Evolutionary conservation across 2,329 filamentous ascomycete species (phyloP).

Genomic region (Trichoderma sp.): DNA sequence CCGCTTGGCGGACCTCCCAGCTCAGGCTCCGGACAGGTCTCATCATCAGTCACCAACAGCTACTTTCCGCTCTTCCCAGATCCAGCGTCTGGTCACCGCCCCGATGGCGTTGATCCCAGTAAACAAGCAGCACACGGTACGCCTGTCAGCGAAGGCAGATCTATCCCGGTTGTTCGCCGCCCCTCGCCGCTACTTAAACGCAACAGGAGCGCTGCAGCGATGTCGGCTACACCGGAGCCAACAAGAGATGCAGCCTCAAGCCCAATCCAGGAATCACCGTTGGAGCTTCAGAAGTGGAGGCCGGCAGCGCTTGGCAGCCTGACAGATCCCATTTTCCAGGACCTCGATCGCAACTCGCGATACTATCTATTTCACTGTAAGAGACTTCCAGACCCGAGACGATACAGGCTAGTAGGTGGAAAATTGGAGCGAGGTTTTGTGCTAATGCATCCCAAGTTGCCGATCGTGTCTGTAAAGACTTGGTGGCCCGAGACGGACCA

Average conservation of each 20-base stretch:
- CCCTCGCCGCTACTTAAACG: slow-evolving; percentile 21
- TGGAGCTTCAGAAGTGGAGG: slow-evolving; percentile 10
- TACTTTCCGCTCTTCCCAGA: slow-evolving; percentile 27
- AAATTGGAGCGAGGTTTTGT: slow-evolving; percentile 5
- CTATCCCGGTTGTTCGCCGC: slow-evolving; percentile 14
- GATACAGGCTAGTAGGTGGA: not conserved
- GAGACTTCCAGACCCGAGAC: slow-evolving; percentile 33
- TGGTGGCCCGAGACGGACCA: slow-evolving; percentile 53
- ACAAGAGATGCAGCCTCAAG: slow-evolving; percentile 14
- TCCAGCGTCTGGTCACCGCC: not conserved
- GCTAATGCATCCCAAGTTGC: slow-evolving; percentile 43
- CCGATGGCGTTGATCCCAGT: not conserved
- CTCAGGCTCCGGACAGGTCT: slow-evolving; percentile 20
- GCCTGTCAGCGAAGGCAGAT: slow-evolving; percentile 8
- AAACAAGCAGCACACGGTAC: slow-evolving; percentile 3
- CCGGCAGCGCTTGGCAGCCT: slow-evolving; percentile 39
- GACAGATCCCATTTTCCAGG: slow-evolving; percentile 60
- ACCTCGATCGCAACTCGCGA: slow-evolving; percentile 51
- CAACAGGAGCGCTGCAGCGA: slow-evolving; percentile 10
- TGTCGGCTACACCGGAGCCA: slow-evolving; percentile 24
- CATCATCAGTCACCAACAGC: slow-evolving; percentile 19
- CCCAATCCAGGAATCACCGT: slow-evolving; percentile 1
- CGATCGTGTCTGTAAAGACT: slow-evolving; percentile 57
- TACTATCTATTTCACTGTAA: slow-evolving; percentile 57
- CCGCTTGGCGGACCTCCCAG: slow-evolving; percentile 25